These are phyloP conservation scores for Fusarium sp. DNA, from an alignment of 2,329 filamentous ascomycete species.

Conservation along the genomic window DNA sequence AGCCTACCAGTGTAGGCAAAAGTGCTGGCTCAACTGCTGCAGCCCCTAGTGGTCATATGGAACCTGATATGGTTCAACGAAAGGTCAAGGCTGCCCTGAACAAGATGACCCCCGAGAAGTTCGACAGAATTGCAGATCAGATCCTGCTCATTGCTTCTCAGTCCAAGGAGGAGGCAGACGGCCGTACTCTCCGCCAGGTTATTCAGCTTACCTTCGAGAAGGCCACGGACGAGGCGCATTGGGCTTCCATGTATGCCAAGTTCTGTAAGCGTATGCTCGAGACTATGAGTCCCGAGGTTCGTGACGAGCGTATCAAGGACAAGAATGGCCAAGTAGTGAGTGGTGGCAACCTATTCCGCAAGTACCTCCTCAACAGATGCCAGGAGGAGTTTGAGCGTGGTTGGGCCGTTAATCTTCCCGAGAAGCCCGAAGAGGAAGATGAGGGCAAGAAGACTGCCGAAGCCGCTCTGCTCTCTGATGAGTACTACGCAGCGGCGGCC, in stretches of 20 bases:
- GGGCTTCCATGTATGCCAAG: constrained; percentile 98
- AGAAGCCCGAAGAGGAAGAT: constrained; percentile 73
- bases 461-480: constrained; percentile 87
- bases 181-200: constrained; percentile 93
- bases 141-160: constrained; percentile 93
- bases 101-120: constrained; percentile 99
- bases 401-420: constrained; percentile 89
- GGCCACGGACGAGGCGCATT: constrained; percentile 97
- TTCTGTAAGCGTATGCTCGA: constrained; percentile 98
- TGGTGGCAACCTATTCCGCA: constrained; percentile 94
- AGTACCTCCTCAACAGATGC: constrained; percentile 97
- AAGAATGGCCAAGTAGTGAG: constrained; percentile 88
- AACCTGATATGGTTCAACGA: constrained; percentile 93
- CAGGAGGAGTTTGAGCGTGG: constrained; percentile 99
- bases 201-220: constrained; percentile 99
- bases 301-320: constrained; percentile 94
- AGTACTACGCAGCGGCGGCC: constrained; percentile 93
- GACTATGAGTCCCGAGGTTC: constrained; percentile 93
- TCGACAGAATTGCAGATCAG: constrained; percentile 93
- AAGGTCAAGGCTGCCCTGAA: constrained; percentile 99
- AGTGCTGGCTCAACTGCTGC: constrained; percentile 53
- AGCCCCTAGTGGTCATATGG: constrained; percentile 69
- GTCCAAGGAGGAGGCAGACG: constrained; percentile 94
- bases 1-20: constrained; percentile 76
- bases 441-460: constrained; percentile 70